Evolutionary conservation across 495 filamentous ascomycete genomes (phyloP).

Genomic region (Lophium mytilinum): DNA sequence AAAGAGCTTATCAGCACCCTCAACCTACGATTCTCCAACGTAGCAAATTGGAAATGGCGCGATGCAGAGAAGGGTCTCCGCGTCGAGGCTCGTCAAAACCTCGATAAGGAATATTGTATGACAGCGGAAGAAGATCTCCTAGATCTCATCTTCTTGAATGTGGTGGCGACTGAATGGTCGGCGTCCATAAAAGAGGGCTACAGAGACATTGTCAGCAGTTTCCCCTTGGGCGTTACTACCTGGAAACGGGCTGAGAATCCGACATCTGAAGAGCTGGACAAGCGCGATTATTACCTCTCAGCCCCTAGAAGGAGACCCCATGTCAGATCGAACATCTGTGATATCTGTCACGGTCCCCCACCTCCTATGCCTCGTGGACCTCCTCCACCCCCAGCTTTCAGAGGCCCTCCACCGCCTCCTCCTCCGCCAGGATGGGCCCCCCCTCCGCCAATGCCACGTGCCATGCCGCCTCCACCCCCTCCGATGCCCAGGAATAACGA

Average conservation of each 20-base stretch:
- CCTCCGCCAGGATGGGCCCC: slow-evolving; percentile 1
- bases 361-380: no score
- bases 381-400: background rate
- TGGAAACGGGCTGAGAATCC: slow-evolving; percentile 4
- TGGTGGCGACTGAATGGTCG: slow-evolving; percentile 5
- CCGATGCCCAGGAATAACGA: background rate
- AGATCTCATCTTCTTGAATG: slow-evolving; percentile 15
- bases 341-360: slow-evolving; percentile 4
- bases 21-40: slow-evolving; percentile 5
- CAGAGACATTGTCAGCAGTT: background rate
- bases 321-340: background rate
- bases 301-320: background rate
- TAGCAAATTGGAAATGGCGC: slow-evolving; percentile 19
- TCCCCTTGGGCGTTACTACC: background rate
- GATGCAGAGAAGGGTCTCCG: slow-evolving; percentile 10
- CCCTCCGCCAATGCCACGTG: background rate
- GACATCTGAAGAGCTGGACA: background rate
- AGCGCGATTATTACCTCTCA: slow-evolving; percentile 15
- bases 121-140: slow-evolving; percentile 14
- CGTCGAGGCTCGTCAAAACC: slow-evolving; percentile 11
- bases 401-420: background rate
- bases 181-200: slow-evolving; percentile 1
- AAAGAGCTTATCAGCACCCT: slow-evolving; percentile 9
- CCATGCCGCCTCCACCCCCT: slow-evolving; percentile 2
- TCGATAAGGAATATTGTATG: slow-evolving; percentile 13